phyloP scores from a whole-genome alignment of 2,329 filamentous ascomycete genomes.

The Talaromyces sp. region DNA sequence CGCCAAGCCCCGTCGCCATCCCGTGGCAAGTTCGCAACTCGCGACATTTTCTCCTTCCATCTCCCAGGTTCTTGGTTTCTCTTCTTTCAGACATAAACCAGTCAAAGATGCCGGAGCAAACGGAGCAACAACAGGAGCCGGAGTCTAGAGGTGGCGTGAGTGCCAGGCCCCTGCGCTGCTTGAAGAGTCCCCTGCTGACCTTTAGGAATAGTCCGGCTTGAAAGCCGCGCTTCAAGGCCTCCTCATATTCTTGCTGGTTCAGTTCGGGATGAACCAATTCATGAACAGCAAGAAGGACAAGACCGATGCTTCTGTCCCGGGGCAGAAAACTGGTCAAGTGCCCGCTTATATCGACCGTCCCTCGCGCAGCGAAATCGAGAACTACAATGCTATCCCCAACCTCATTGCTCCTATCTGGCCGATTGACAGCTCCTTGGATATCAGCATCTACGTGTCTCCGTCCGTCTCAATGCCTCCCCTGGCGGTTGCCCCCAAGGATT shows the following conservation, averaged over 20 bases:
- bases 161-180: slow-evolving; percentile 9
- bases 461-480: slow-evolving; percentile 63
- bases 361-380: slow-evolving; percentile 34
- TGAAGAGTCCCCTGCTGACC: slow-evolving; percentile 14
- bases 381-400: slow-evolving; percentile 50
- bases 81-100: slow-evolving; percentile 8
- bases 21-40: background rate
- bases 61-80: slow-evolving; percentile 9
- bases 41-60: slow-evolving; percentile 8
- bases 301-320: slow-evolving; percentile 16
- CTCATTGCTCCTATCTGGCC: slow-evolving; percentile 90
- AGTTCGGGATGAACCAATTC: slow-evolving; percentile 55
- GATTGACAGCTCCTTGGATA: slow-evolving; percentile 70
- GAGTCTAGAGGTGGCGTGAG: slow-evolving; percentile 19
- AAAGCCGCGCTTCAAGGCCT: slow-evolving; percentile 50
- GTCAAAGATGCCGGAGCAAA: slow-evolving; percentile 36
- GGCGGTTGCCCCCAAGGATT: slow-evolving; percentile 59
- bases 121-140: slow-evolving; percentile 30
- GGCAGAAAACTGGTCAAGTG: slow-evolving; percentile 38
- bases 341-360: slow-evolving; percentile 64
- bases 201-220: slow-evolving; percentile 33
- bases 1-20: background rate
- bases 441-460: slow-evolving; percentile 78
- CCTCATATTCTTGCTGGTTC: slow-evolving; percentile 56
- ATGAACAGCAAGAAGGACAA: slow-evolving; percentile 42